These are phyloP conservation scores for Zarea fungicola DNA, from an alignment of 2,329 filamentous ascomycete species.

Conservation along the genomic window DNA sequence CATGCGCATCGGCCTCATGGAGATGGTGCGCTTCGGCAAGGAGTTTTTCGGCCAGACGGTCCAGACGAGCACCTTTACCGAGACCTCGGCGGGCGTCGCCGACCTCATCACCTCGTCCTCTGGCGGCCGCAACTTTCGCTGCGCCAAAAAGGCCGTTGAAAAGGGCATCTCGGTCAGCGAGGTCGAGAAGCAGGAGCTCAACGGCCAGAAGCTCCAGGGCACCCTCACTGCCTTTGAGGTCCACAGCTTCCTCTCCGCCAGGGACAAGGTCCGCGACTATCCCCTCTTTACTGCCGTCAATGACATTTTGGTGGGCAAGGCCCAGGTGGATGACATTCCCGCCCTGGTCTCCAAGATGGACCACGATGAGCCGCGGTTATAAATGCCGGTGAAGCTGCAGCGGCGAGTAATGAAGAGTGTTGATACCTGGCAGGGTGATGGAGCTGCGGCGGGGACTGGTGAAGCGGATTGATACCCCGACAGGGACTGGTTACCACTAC, in stretches of 20 bases:
- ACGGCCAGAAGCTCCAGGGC: constrained; percentile 95
- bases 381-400: background rate
- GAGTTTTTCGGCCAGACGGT: constrained; percentile 85
- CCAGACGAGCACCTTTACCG: constrained; percentile 83
- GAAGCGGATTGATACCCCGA: constrained; percentile 4
- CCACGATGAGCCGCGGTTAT: constrained; percentile 9
- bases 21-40: constrained; percentile 95
- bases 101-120: constrained; percentile 93
- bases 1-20: constrained; percentile 91
- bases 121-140: constrained; percentile 89
- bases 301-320: constrained; percentile 69
- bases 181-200: constrained; percentile 83
- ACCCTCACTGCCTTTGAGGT: constrained; percentile 90
- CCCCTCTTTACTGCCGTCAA: constrained; percentile 90
- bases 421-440: too few relatives aligned
- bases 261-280: constrained; percentile 75
- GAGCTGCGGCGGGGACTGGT: too few relatives aligned
- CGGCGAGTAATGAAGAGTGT: background rate
- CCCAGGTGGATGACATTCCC: constrained; percentile 76
- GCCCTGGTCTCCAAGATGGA: constrained; percentile 47
- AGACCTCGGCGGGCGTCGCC: constrained; percentile 90
- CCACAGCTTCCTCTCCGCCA: constrained; percentile 76
- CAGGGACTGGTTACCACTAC: background rate
- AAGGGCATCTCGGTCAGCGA: constrained; percentile 75
- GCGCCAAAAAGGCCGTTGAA: constrained; percentile 82